Evolutionary conservation across 1,284 basidiomycete genomes (phyloP), one percentile per base, ranked within the genome.

Genomic region (Rhizoctonia solani): DNA sequence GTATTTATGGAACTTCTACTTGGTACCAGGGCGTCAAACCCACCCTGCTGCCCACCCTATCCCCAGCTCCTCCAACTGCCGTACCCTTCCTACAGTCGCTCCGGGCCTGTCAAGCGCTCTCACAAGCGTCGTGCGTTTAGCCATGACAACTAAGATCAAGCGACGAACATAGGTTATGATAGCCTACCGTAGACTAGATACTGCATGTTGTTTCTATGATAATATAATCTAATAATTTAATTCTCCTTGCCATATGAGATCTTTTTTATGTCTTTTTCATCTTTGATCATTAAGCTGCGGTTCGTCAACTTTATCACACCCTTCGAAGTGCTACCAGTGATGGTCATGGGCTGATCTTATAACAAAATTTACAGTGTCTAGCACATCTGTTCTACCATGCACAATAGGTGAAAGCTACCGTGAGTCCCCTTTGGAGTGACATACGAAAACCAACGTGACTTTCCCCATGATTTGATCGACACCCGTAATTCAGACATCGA

Each of bases 1-100:
- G 85, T 63, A 81, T 86, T 23, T 86, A 86, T 69, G 83, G 83
- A 16, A 66, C 82, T 1, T 84, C 83, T 59, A 85, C 84, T 25
- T 86, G 82, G 82, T 76, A 77, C 72, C 85, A 86, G 72, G 53
- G 85, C 39, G 75, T 77, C 41, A 77, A 71, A 5, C 81, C 82
- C 13, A 87, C 85, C 85, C 85, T 1, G 4, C 77, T 2, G 73
- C 82, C 1, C 85, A 86, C 72, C 79, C 81, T 2, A 78, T 77
- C 19, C 80, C 54, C 77, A 65, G 69, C 27, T 74, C 72, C 16
- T 74, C 72, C 29, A 72, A 80, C 73, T 85, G 84, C 76, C 73
- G 72, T 21, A 66, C 76, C 14, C 53, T 82, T 23, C 77, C 82
- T 0, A 83, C 82, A 19, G 76, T 84, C 46, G 37, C 58, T 21